A percentile compares a stretch with the other conserved stretches of the same genome.
phyloP scores from a whole-genome alignment of 768 basidiomycete species.

The Lentinula edodes region DNA sequence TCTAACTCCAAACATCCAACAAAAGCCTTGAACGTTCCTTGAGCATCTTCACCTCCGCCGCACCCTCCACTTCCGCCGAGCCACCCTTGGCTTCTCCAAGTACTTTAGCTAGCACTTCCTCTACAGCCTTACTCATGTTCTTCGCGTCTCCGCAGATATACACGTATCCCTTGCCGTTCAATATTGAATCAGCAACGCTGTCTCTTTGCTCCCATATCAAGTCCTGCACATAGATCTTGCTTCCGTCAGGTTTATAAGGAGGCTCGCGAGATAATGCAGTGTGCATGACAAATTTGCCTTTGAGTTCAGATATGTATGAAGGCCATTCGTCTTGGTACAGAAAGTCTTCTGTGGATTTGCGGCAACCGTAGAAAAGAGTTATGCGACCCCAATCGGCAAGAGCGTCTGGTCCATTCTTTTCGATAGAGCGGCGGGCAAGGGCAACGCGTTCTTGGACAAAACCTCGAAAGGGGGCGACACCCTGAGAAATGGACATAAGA shows the following conservation, averaged over 20 bases:
- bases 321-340: conserved; percentile 97
- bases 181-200: conserved; percentile 80
- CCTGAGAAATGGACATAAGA: conserved; percentile 39
- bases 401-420: conserved; percentile 92
- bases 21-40: conserved; percentile 90
- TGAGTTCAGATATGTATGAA: conserved; percentile 75
- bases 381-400: conserved; percentile 95
- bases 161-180: conserved; percentile 94
- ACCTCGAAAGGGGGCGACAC: conserved; percentile 98
- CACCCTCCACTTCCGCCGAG: conserved; percentile 79
- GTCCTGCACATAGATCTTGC: conserved; percentile 99
- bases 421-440: conserved; percentile 87
- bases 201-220: conserved; percentile 84
- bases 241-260: conserved; percentile 81
- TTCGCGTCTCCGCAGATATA: conserved; percentile 98
- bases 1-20: conserved; percentile 86
- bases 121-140: conserved; percentile 93
- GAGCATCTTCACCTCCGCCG: conserved; percentile 86
- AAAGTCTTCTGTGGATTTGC: conserved; percentile 84
- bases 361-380: conserved; percentile 95
- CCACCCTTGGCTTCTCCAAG: conserved; percentile 95
- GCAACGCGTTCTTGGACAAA: conserved; percentile 98
- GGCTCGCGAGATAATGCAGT: conserved; percentile 86
- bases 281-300: conserved; percentile 87
- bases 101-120: conserved; percentile 78